These are phyloP conservation scores for Scutellaria minor DNA, from an alignment of 257 asterid genomes.

Conservation along the genomic window DNA sequence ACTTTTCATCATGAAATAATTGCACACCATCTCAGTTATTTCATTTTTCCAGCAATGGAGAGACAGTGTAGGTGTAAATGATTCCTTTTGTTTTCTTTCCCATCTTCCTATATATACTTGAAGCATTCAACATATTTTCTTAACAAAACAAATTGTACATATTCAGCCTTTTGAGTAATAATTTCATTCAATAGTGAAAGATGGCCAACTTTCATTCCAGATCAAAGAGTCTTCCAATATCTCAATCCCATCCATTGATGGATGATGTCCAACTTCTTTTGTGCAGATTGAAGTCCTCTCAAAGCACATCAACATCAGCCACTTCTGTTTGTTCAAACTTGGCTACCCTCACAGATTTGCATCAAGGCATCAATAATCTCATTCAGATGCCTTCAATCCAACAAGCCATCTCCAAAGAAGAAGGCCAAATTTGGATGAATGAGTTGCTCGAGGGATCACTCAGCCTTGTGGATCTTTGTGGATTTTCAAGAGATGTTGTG, in stretches of 20 bases:
- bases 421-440: slow-evolving; percentile 21
- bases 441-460: slow-evolving; percentile 46
- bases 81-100: slow-evolving; percentile 10
- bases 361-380: neutral
- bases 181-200: neutral
- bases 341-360: slow-evolving; percentile 41
- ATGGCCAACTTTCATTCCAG: too few relatives aligned
- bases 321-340: slow-evolving; percentile 24
- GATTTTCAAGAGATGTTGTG: slow-evolving; percentile 30
- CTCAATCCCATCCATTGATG: neutral
- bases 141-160: neutral
- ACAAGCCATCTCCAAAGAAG: slow-evolving; percentile 29
- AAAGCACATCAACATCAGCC: too few relatives aligned
- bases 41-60: neutral
- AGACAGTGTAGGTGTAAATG: slow-evolving; percentile 8
- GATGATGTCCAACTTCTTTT: too few relatives aligned
- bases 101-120: too few relatives aligned
- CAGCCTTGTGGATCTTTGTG: slow-evolving; percentile 41
- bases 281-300: too few relatives aligned
- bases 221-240: too few relatives aligned
- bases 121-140: neutral
- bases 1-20: too few relatives aligned
- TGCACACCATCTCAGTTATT: neutral
- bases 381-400: slow-evolving; percentile 44
- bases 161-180: too few relatives aligned